phyloP scores from a whole-genome alignment of 345 rosid genomes.

The Eucalyptus cloeziana region DNA sequence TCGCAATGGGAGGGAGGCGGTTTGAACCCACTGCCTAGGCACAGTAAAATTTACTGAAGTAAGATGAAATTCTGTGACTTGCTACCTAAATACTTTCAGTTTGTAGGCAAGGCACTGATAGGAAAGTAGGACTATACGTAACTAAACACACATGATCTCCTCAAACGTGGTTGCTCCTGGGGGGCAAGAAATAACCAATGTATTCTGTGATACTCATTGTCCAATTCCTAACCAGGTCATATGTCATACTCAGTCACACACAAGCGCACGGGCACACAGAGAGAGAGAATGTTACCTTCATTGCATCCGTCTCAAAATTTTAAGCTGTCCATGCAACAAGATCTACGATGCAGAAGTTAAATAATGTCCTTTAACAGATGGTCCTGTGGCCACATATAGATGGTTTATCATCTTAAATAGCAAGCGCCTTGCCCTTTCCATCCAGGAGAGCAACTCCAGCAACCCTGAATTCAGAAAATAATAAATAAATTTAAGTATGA shows the following conservation, averaged over 20 bases:
- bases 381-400: not conserved
- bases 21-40: not conserved
- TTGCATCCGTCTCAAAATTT: not conserved
- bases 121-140: not conserved
- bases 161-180: not conserved
- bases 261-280: not conserved
- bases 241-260: not conserved
- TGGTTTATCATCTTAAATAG: not conserved
- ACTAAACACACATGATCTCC: not conserved
- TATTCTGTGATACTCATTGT: not conserved
- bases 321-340: not conserved
- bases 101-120: not conserved
- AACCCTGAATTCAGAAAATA: constrained; percentile 14
- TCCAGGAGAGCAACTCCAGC: constrained; percentile 33
- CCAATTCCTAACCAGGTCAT: not conserved
- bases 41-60: not conserved
- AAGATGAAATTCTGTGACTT: not conserved
- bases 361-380: not conserved
- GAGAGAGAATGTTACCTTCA: not conserved
- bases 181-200: not conserved
- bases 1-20: not conserved
- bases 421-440: constrained; percentile 33
- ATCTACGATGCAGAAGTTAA: not conserved
- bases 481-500: not conserved
- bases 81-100: not conserved